These are phyloP conservation scores for Gnomoniopsis sp. DNA, from an alignment of 2,329 filamentous ascomycete species.

Conservation along the genomic window DNA sequence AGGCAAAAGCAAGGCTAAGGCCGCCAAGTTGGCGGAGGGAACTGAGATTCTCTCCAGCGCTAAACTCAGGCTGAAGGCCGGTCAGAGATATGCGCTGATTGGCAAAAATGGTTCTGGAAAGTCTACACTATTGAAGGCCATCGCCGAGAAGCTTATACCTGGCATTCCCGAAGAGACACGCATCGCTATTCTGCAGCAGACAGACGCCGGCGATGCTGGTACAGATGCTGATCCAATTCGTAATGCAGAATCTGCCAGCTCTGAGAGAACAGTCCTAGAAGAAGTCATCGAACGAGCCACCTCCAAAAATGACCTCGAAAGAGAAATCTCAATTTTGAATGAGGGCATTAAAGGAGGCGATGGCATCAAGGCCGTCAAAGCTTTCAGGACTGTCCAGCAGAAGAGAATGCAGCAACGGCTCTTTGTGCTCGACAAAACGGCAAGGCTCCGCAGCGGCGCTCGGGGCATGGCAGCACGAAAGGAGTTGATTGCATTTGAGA, in stretches of 20 bases:
- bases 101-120: slow-evolving; percentile 83
- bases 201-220: slow-evolving; percentile 36
- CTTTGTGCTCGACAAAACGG: slow-evolving; percentile 70
- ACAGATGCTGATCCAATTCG: slow-evolving; percentile 25
- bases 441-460: slow-evolving; percentile 69
- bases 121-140: slow-evolving; percentile 70
- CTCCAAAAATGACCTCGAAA: slow-evolving; percentile 52
- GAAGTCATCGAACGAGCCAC: slow-evolving; percentile 63
- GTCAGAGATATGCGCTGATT: slow-evolving; percentile 72
- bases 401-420: slow-evolving; percentile 60
- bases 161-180: slow-evolving; percentile 66
- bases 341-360: slow-evolving; percentile 58
- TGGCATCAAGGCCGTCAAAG: slow-evolving; percentile 54
- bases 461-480: slow-evolving; percentile 75
- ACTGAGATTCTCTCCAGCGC: slow-evolving; percentile 70
- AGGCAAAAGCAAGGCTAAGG: slow-evolving; percentile 33
- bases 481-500: slow-evolving; percentile 65
- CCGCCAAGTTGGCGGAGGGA: slow-evolving; percentile 37
- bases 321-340: slow-evolving; percentile 58
- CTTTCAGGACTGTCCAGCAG: slow-evolving; percentile 60
- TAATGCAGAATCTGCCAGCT: background rate
- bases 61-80: slow-evolving; percentile 68
- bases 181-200: slow-evolving; percentile 69
- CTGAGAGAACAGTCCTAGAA: slow-evolving; percentile 52
- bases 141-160: slow-evolving; percentile 75